A percentile compares a stretch with the other conserved stretches of the same genome.
Evolutionary conservation across 2,329 filamentous ascomycete genomes (phyloP).

Genomic region (Chrysoporthe austroafricana): DNA sequence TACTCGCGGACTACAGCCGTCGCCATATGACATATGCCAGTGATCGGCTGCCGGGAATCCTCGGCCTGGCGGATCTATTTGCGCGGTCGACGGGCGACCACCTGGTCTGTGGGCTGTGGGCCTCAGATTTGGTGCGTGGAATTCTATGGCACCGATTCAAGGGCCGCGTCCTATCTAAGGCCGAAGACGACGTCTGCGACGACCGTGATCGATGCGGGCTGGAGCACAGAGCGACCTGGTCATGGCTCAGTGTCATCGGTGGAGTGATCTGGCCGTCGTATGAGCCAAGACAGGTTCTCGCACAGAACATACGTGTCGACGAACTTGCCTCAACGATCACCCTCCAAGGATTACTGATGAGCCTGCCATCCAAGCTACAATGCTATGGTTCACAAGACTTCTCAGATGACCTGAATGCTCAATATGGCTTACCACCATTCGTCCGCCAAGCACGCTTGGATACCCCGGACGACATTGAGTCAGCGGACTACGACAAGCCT

Average conservation of each 20-base stretch:
- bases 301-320: neutral
- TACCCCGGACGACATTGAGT: neutral
- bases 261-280: neutral
- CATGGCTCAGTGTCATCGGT: neutral
- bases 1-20: conserved; percentile 2
- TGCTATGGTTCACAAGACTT: neutral
- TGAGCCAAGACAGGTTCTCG: neutral
- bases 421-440: neutral
- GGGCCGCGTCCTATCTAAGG: neutral
- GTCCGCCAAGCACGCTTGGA: neutral
- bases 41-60: neutral
- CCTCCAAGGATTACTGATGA: neutral
- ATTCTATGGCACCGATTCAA: neutral
- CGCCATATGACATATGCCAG: neutral
- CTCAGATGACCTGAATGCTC: neutral
- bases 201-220: neutral
- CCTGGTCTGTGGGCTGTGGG: conserved; percentile 3
- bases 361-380: neutral
- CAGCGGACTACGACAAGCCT: neutral
- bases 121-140: neutral
- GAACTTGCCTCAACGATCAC: neutral
- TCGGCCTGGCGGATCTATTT: conserved; percentile 1
- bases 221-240: neutral
- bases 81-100: neutral
- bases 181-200: neutral